phyloP scores from a whole-genome alignment of 805 yeast species.

The Lipomyces yamadae region DNA sequence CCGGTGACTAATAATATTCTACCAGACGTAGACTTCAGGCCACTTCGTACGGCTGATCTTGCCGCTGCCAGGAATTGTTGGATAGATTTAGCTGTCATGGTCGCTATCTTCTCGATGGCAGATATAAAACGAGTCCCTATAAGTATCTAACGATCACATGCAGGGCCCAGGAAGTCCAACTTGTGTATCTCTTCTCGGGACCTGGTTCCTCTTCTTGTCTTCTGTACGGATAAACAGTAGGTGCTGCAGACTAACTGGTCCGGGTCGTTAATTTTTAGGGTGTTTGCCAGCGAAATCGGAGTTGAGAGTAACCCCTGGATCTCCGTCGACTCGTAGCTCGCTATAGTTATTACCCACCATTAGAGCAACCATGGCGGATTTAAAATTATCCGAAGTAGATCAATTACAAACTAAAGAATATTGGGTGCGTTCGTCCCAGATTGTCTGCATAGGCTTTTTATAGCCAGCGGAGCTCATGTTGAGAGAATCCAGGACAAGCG shows the following conservation, averaged over 20 bases:
- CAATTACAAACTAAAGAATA: constrained; percentile 40
- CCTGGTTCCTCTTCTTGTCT: no score
- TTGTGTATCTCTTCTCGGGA: no score
- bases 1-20: constrained; percentile 61
- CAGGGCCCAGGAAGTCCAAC: no score
- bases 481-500: constrained; percentile 33
- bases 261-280: no score
- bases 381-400: constrained; percentile 38
- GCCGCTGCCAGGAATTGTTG: constrained; percentile 30
- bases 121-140: background rate
- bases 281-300: no score
- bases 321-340: no score
- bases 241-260: no score
- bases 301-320: no score
- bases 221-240: no score
- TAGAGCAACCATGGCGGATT: constrained; percentile 32
- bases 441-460: background rate
- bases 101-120: background rate
- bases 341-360: background rate
- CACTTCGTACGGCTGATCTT: constrained; percentile 21
- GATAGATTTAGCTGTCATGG: constrained; percentile 15
- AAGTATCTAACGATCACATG: no score
- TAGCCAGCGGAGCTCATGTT: background rate
- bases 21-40: constrained; percentile 10
- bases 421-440: constrained; percentile 34